A percentile compares a stretch with the other conserved stretches of the same genome.
These are phyloP conservation scores for Leishmania aethiopica DNA, from an alignment of 208 protist genomes.

Conservation along the genomic window DNA sequence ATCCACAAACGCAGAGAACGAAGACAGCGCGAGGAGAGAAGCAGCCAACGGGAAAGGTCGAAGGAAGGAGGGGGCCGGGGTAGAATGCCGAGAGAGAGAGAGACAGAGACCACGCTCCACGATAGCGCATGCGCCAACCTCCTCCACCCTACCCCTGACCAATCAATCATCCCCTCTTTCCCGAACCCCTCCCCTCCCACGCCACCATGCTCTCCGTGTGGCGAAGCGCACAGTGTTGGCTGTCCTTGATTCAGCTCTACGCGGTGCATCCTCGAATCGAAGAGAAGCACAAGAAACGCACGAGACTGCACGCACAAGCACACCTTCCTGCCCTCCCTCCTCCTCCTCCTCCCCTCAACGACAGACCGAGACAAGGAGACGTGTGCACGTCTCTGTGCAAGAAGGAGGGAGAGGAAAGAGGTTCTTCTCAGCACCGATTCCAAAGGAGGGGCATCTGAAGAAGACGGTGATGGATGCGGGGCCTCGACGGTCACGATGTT, in stretches of 20 bases:
- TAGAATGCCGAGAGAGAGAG: not conserved
- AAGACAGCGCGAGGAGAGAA: slow-evolving; percentile 14
- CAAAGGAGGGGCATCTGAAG: not conserved
- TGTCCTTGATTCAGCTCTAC: not conserved
- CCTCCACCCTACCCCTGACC: not conserved
- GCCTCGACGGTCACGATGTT: not conserved
- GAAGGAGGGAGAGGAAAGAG: not conserved
- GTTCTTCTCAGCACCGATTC: not conserved
- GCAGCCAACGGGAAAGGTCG: not conserved
- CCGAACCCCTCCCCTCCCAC: not conserved
- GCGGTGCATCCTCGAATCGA: not conserved
- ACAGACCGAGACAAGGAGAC: not conserved
- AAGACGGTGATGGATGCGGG: not conserved
- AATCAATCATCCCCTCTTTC: not conserved
- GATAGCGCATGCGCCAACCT: not conserved
- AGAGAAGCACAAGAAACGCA: slow-evolving; percentile 14
- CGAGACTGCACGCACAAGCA: not conserved
- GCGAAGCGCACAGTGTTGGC: not conserved
- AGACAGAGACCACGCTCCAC: not conserved
- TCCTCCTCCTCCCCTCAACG: not conserved
- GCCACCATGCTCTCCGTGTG: not conserved
- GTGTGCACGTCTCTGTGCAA: not conserved
- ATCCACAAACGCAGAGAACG: slow-evolving; percentile 1
- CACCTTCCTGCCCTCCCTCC: not conserved
- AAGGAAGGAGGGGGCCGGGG: not conserved